Base-by-base conservation (phyloP, 2,329 filamentous ascomycete species). In the Niveomyces coronatus region DNA sequence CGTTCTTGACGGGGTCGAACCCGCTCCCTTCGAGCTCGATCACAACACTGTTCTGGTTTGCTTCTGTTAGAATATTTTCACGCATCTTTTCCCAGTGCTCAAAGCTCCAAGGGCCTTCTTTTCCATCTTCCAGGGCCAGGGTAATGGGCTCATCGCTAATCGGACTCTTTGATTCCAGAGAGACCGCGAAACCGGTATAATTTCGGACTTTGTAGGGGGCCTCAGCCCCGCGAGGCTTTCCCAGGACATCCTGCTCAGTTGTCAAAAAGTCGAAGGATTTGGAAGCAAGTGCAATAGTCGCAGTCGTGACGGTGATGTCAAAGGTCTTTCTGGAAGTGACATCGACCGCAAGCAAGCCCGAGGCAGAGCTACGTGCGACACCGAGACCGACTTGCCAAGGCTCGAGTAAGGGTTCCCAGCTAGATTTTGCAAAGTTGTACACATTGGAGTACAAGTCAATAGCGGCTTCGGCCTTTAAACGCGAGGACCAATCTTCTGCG, bases 391-490 rank as follows among this genome's bases (percentile, higher is more conserved):
- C 70, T 47, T 89, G 79, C 91, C 91, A 98, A 7, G 93, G 93
- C 56, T 98, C 91, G 18, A 98, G 77, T 23, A 98, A 64, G 3
- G 91, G 91, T 57, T 98, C 91, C 91, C 91, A 98, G 4, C 87
- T 86, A 0, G 91, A 98, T 58, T 98, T 98, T 11, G 91, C 91
- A 62, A 98, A 98, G 60, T 98, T 98, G 68, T 94, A 98, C 18
- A 98, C 82, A 52, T 96, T 98, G 50, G 93, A 76, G 58, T 94
- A 94, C 46, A 89, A 86, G 45, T 95, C 86, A 33, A 98, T 79
- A n/a, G 77, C 82, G 0, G 86, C 84, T 53, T 95, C 86, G 0
- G 85, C 89, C 51, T 80, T 87, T 58, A 98, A 70, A 16, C 80
- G 82, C 5, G 79, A 81, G 1, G 89, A 89, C 91, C 91, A 99